These are phyloP conservation scores for Cyberlindnera sargentensis DNA, from an alignment of 805 yeast genomes.

Conservation along the genomic window DNA sequence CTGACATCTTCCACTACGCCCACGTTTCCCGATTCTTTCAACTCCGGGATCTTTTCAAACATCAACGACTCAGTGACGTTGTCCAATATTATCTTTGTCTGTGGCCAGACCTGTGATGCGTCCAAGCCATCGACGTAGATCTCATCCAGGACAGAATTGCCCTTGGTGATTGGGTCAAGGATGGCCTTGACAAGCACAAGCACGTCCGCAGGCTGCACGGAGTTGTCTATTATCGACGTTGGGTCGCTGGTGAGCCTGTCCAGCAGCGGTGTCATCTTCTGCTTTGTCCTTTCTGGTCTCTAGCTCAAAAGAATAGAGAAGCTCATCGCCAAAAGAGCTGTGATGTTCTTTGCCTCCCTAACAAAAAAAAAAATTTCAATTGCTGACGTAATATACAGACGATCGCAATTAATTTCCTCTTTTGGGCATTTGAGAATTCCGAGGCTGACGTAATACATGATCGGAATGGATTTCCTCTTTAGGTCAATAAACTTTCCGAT, in stretches of 20 bases:
- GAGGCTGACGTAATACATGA: too few relatives aligned
- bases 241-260: background rate
- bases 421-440: too few relatives aligned
- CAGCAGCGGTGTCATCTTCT: background rate
- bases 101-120: constrained; percentile 91
- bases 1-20: constrained; percentile 7
- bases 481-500: too few relatives aligned
- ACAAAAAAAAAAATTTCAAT: too few relatives aligned
- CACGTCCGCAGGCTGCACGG: constrained; percentile 6
- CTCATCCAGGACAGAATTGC: constrained; percentile 62
- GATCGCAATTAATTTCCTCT: too few relatives aligned
- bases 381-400: too few relatives aligned
- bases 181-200: constrained; percentile 17
- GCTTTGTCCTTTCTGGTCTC: background rate
- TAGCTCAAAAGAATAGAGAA: too few relatives aligned
- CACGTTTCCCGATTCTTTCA: constrained; percentile 28
- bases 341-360: too few relatives aligned
- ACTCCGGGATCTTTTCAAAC: constrained; percentile 45
- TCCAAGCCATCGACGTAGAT: constrained; percentile 81
- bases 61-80: constrained; percentile 62
- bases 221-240: background rate
- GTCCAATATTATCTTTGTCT: constrained; percentile 77
- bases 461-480: too few relatives aligned
- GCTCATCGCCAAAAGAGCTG: too few relatives aligned
- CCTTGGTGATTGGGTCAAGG: constrained; percentile 22